Conservation (phyloP, 768 basidiomycete species). For the Albatrellus ellisii region DNA sequence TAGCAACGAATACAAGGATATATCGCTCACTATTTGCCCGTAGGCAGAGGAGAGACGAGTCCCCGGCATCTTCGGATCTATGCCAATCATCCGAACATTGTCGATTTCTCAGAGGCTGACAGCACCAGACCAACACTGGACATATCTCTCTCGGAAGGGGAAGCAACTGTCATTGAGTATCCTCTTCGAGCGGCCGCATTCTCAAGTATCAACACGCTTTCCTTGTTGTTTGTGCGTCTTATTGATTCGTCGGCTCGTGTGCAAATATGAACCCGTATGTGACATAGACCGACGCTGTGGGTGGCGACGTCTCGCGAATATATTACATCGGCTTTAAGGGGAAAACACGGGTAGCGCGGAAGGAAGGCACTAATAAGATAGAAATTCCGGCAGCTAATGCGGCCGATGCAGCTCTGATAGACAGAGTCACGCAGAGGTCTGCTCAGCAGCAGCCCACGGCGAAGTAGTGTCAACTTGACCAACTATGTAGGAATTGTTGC, state of each 20-base stretch:
- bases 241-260: no score
- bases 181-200: conserved; percentile 68
- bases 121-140: conserved; percentile 55
- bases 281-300: conserved; percentile 49
- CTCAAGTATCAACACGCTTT: conserved; percentile 57
- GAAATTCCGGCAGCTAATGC: conserved; percentile 75
- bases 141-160: conserved; percentile 59
- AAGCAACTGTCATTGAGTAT: conserved; percentile 58
- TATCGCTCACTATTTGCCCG: conserved; percentile 3
- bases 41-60: conserved; percentile 66
- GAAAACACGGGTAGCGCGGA: conserved; percentile 38
- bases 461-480: conserved; percentile 23
- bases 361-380: conserved; percentile 47
- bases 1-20: conserved; percentile 1
- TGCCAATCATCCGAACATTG: conserved; percentile 58
- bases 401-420: conserved; percentile 55
- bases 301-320: conserved; percentile 49
- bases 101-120: conserved; percentile 70
- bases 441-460: conserved; percentile 56
- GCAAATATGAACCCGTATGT: no score
- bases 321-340: conserved; percentile 83
- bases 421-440: conserved; percentile 42
- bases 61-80: conserved; percentile 68
- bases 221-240: conserved; percentile 65
- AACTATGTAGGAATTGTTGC: no score